Evolutionary conservation across 225 moss, liverwort and hornwort species (phyloP).

Genomic region (Climacium dendroides): DNA sequence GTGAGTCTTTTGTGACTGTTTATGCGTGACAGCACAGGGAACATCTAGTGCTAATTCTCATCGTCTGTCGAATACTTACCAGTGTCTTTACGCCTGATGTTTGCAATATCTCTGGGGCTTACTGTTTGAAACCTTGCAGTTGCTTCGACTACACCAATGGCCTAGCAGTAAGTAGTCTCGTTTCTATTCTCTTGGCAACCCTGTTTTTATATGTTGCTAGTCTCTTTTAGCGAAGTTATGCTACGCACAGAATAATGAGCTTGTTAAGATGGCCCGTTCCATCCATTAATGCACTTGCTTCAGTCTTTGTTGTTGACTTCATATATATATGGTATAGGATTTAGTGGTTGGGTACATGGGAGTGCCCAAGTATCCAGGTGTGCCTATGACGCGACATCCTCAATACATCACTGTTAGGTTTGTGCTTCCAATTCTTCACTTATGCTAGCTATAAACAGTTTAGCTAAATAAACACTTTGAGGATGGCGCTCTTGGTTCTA

Average conservation of each 20-base stretch:
- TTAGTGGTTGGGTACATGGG: slow-evolving; percentile 99
- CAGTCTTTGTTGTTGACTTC: not conserved
- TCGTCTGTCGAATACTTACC: not conserved
- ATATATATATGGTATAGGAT: slow-evolving; percentile 44
- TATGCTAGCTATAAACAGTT: not conserved
- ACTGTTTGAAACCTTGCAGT: slow-evolving; percentile 25
- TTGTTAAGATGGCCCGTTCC: not conserved
- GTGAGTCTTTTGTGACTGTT: not conserved
- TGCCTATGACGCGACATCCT: slow-evolving; percentile 98
- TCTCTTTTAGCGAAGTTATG: not conserved
- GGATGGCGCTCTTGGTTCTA: not conserved
- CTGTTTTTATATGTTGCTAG: not conserved
- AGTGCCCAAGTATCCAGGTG: slow-evolving; percentile 82
- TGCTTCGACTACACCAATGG: slow-evolving; percentile 99
- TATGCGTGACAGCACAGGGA: not conserved
- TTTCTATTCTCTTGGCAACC: not conserved
- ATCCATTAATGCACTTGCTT: not conserved
- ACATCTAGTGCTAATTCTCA: not conserved
- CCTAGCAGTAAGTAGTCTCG: slow-evolving; percentile 60
- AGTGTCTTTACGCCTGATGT: not conserved
- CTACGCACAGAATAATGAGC: not conserved
- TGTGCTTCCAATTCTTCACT: not conserved
- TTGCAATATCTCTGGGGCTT: not conserved
- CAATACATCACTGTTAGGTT: slow-evolving; percentile 90
- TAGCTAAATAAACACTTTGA: not conserved